Evolutionary conservation across 768 basidiomycete genomes (phyloP).

Genomic region (Pisolithus orientalis): DNA sequence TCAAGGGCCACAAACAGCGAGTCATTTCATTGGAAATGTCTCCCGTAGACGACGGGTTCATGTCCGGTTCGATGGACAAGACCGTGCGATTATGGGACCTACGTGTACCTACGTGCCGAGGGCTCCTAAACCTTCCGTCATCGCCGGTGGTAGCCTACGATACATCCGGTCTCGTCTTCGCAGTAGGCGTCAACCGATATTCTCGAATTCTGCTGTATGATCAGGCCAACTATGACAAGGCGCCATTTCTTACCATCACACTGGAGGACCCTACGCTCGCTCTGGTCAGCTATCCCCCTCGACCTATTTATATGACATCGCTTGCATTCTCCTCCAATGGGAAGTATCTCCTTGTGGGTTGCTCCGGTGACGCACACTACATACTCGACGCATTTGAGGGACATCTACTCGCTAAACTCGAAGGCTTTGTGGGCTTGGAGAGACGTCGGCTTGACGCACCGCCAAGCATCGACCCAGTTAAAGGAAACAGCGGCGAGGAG

Average conservation of each 20-base stretch:
- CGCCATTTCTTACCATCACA: constrained; percentile 79
- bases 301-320: constrained; percentile 87
- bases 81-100: constrained; percentile 97
- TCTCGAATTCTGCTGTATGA: constrained; percentile 83
- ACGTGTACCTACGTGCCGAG: constrained; percentile 69
- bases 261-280: constrained; percentile 77
- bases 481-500: constrained; percentile 89
- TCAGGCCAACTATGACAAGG: constrained; percentile 81
- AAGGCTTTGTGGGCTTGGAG: constrained; percentile 81
- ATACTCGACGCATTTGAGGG: constrained; percentile 90
- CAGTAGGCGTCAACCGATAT: constrained; percentile 78
- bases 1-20: constrained; percentile 86
- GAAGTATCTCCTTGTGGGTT: constrained; percentile 86
- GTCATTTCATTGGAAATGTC: constrained; percentile 90
- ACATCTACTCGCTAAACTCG: constrained; percentile 73
- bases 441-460: constrained; percentile 45
- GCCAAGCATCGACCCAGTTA: constrained; percentile 57
- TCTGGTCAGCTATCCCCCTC: constrained; percentile 77
- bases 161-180: constrained; percentile 75
- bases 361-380: constrained; percentile 90
- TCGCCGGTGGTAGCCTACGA: constrained; percentile 83
- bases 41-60: constrained; percentile 90
- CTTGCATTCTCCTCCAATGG: constrained; percentile 87
- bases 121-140: constrained; percentile 68
- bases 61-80: constrained; percentile 90